phyloP scores from a whole-genome alignment of 768 basidiomycete species.

The Russula griseocarnosa region DNA sequence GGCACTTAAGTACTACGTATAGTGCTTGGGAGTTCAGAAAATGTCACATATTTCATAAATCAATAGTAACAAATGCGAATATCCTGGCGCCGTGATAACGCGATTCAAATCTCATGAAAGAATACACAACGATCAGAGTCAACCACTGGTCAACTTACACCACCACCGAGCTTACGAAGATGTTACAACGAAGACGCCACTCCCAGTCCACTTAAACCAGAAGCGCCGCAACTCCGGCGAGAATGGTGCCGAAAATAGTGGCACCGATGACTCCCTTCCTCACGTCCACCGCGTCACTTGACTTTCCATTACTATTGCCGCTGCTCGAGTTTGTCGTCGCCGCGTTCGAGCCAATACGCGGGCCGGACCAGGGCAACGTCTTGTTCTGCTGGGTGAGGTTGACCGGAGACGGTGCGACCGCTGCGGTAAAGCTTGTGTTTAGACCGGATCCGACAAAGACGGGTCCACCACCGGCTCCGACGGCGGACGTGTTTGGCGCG shows the following conservation, averaged over 20 bases:
- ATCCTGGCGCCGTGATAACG: too few species aligned
- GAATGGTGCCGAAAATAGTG: neutral
- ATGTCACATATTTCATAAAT: too few species aligned
- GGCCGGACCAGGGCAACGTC: conserved; percentile 28
- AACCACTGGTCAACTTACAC: neutral
- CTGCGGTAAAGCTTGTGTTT: conserved; percentile 37
- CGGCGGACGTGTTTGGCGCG: conserved; percentile 41
- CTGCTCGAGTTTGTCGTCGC: neutral
- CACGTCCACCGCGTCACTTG: neutral
- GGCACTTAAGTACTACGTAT: too few species aligned
- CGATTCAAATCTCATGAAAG: too few species aligned
- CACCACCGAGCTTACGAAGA: neutral
- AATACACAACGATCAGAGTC: too few species aligned
- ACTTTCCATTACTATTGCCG: neutral
- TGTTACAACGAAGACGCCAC: neutral
- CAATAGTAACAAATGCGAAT: too few species aligned
- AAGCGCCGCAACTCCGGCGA: neutral
- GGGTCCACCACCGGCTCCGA: conserved; percentile 43
- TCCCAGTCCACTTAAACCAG: neutral
- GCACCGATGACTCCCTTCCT: neutral
- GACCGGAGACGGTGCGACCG: conserved; percentile 34
- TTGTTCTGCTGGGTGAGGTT: conserved; percentile 38
- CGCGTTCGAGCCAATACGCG: conserved; percentile 5
- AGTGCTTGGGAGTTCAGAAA: too few species aligned
- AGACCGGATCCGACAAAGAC: conserved; percentile 39